Percentiles rank a stretch among this genome's conserved stretches.
Conservation (phyloP, 164 flowering plant species). For the Liquidambar formosana region DNA sequence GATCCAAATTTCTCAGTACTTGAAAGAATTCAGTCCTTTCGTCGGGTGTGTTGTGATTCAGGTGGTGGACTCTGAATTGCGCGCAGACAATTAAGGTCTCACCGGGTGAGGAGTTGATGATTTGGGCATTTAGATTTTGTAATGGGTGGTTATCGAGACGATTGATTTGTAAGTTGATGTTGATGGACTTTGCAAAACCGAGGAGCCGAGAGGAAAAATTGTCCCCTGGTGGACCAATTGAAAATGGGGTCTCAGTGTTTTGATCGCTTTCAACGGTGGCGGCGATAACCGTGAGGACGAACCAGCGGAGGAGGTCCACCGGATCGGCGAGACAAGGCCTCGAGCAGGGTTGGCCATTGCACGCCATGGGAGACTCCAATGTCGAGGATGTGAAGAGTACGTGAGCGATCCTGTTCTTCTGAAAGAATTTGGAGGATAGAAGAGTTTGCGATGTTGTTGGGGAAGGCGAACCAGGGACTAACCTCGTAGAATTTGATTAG, state of each 20-base stretch:
- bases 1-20: slow-evolving; percentile 39
- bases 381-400: slow-evolving; percentile 62
- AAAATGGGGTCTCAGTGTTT: slow-evolving; percentile 44
- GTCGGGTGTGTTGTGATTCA: slow-evolving; percentile 45
- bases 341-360: slow-evolving; percentile 86
- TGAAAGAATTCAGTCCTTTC: slow-evolving; percentile 49
- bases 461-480: slow-evolving; percentile 82
- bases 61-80: slow-evolving; percentile 68
- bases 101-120: slow-evolving; percentile 28
- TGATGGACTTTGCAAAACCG: slow-evolving; percentile 52
- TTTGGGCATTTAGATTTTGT: slow-evolving; percentile 39
- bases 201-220: slow-evolving; percentile 52
- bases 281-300: slow-evolving; percentile 59
- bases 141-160: slow-evolving; percentile 40
- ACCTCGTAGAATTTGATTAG: slow-evolving; percentile 61
- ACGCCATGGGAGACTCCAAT: slow-evolving; percentile 84
- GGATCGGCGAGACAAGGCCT: slow-evolving; percentile 52
- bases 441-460: slow-evolving; percentile 62
- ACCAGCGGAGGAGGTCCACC: slow-evolving; percentile 68
- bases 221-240: slow-evolving; percentile 56
- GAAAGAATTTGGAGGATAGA: slow-evolving; percentile 61
- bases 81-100: slow-evolving; percentile 66
- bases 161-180: slow-evolving; percentile 60
- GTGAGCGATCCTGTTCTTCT: slow-evolving; percentile 14
- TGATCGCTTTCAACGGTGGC: slow-evolving; percentile 18